Base-by-base conservation (phyloP, 768 basidiomycete species). In the Boletus barrowsii region DNA sequence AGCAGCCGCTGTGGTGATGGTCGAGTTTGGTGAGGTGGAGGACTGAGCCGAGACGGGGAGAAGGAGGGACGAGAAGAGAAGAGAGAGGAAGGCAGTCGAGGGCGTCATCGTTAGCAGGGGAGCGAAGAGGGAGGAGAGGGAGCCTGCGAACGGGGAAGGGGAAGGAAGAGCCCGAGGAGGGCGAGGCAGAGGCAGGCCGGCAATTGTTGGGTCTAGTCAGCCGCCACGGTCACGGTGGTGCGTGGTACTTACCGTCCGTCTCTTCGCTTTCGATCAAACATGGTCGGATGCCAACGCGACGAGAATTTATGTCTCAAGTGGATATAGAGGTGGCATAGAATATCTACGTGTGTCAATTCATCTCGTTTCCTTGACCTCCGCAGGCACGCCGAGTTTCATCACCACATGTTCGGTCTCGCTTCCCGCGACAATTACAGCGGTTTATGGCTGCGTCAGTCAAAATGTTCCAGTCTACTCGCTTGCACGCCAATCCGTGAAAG, bases 381-480 rank as follows among this genome's bases (percentile, higher is more conserved):
- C 57, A 59, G 61, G 46, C 41, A 62, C 60, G 20, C 56, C 55
- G 47, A 37, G 60, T 62, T 56, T 62, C 53, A 54, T 54, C 53
- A 42, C 53, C 40, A 42, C 14, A 4, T 37, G 11, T 32, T 8
- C 4, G 32, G 11, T 32, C 32, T 22, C 22, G 22, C 22, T 22
- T 22, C 22, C 22, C 22, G 22, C 22, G 11, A 32, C 32, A 32
- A 32, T 32, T 32, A 32, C 8, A 32, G 8, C 32, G 32, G 3
- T 4, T 9, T n/a, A n/a, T 33, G 24, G 24, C 24, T 24, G 24
- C n/a, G 18, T 35, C 17, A 53, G 63, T 79, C 76, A 68, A 86
- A 86, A 47, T 80, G 76, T 59, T 72, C 75, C 52, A 84, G 77
- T 62, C 68, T 73, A 15, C 76, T 76, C 15, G 84, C 72, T 35